Evolutionary conservation across 2,329 filamentous ascomycete genomes (phyloP), one percentile per base, ranked within the genome.

Genomic region (Epichloe coenophiala): DNA sequence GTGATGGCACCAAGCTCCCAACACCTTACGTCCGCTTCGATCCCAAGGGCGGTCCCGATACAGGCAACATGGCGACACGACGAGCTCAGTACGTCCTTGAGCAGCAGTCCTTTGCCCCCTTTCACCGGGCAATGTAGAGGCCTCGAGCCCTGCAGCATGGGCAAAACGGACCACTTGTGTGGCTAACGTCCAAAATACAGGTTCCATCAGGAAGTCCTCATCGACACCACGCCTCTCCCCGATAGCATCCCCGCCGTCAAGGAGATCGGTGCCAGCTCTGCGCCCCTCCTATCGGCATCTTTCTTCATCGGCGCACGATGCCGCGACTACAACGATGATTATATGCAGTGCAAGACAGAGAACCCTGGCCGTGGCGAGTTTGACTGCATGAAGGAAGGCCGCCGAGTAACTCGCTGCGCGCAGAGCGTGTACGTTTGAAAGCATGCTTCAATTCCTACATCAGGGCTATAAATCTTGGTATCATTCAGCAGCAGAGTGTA

Each of bases 291-390:
- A 53, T 95, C 88, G 57, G 93, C 93, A 35, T 83, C 88, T 48
- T 98, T 87, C 78, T 98, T 97, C 70, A 98, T 98, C 66, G 93
- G 93, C 56, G 90, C 89, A 59, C 84, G 91, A 65, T 98, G 93
- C 83, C 85, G 80, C 68, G 76, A 86, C 55, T 98, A 90, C 78
- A 97, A 97, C 71, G 93, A 98, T 76, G 93, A 98, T 73, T 98
- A 86, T 74, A 98, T 98, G 91, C 87, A 95, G 75, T 98, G 93
- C 85, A 98, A 98, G 84, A 87, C 81, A 60, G 89, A 96, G 72
- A 83, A 88, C 62, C 84, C 87, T 56, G 93, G 93, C 62, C 82
- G 80, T 70, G 93, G 89, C 68, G 93, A 98, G 76, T 70, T 94
- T 56, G 88, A 95, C 60, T 98, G 93, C 72, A 73, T 98, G 78